These are phyloP conservation scores for Tolypocladium guangdongense DNA, from an alignment of 2,329 filamentous ascomycete genomes.

Conservation along the genomic window DNA sequence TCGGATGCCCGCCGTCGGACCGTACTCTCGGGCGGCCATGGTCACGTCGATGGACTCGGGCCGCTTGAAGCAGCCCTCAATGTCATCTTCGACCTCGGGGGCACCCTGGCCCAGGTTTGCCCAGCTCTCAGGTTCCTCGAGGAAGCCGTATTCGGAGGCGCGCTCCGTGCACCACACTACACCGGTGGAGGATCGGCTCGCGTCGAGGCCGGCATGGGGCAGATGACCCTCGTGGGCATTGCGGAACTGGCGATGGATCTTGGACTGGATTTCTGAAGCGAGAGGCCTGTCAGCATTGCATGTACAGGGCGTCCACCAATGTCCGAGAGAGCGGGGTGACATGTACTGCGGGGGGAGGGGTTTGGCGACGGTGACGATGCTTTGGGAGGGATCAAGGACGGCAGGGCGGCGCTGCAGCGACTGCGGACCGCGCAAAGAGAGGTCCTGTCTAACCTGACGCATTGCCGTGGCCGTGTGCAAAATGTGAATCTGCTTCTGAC, in stretches of 20 bases:
- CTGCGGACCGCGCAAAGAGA: not conserved
- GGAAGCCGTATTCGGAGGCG: slow-evolving; percentile 78
- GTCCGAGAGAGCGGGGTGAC: not conserved
- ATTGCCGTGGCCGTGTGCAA: not conserved
- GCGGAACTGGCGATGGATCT: slow-evolving; percentile 82
- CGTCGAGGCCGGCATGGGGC: slow-evolving; percentile 83
- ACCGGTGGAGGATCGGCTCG: slow-evolving; percentile 78
- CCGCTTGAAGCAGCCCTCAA: slow-evolving; percentile 76
- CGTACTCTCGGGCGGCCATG: slow-evolving; percentile 75
- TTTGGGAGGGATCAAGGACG: not conserved
- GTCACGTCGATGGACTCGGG: slow-evolving; percentile 70
- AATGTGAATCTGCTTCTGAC: slow-evolving; percentile 11
- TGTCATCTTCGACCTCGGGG: slow-evolving; percentile 88
- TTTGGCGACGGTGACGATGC: not conserved
- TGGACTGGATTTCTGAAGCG: slow-evolving; percentile 63
- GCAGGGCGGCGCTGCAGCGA: not conserved
- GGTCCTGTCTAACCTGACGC: not conserved
- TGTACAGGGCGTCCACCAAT: not conserved
- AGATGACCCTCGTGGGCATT: slow-evolving; percentile 83
- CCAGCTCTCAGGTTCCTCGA: slow-evolving; percentile 73
- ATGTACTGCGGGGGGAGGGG: not conserved
- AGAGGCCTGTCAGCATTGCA: slow-evolving; percentile 6
- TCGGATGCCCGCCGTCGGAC: slow-evolving; percentile 89
- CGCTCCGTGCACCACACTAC: slow-evolving; percentile 90
- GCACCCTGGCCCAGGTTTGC: slow-evolving; percentile 92